Percentiles rank a stretch among this genome's conserved stretches.
Evolutionary conservation across 805 yeast species (phyloP).

Genomic region (Saturnispora bothae): DNA sequence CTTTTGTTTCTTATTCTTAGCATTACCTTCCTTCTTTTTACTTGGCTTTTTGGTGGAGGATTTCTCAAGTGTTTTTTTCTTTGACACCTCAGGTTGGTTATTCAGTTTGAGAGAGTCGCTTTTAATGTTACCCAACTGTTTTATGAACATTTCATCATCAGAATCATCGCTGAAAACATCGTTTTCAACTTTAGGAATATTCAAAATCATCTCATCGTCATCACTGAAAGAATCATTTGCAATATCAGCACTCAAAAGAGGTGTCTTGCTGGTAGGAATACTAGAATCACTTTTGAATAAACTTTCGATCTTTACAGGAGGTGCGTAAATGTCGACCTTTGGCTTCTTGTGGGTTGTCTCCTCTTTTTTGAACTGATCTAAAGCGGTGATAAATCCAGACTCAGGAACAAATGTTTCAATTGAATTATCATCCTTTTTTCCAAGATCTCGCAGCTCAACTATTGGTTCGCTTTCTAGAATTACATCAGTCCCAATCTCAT

Average conservation of each 20-base stretch:
- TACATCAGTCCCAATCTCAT: conserved; percentile 3
- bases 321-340: neutral
- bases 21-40: neutral
- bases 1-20: neutral
- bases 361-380: conserved; percentile 2
- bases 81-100: neutral
- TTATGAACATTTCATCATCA: conserved; percentile 2
- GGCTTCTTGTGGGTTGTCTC: neutral
- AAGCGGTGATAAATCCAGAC: conserved; percentile 3
- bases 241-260: too few relatives aligned
- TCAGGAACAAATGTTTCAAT: neutral
- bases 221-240: conserved; percentile 8
- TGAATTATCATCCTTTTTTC: neutral
- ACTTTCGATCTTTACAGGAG: conserved; percentile 1
- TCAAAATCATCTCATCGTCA: conserved; percentile 1
- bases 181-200: neutral
- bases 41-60: too few relatives aligned
- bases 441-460: neutral
- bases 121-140: conserved; percentile 3
- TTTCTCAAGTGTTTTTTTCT: too few relatives aligned
- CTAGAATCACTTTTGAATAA: neutral
- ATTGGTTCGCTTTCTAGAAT: conserved; percentile 3
- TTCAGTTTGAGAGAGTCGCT: neutral
- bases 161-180: conserved; percentile 8
- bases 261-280: too few relatives aligned